A percentile compares a stretch with the other conserved stretches of the same genome.
Evolutionary conservation across 345 rosid genomes (phyloP).

Genomic region (Corchorus capsularis): DNA sequence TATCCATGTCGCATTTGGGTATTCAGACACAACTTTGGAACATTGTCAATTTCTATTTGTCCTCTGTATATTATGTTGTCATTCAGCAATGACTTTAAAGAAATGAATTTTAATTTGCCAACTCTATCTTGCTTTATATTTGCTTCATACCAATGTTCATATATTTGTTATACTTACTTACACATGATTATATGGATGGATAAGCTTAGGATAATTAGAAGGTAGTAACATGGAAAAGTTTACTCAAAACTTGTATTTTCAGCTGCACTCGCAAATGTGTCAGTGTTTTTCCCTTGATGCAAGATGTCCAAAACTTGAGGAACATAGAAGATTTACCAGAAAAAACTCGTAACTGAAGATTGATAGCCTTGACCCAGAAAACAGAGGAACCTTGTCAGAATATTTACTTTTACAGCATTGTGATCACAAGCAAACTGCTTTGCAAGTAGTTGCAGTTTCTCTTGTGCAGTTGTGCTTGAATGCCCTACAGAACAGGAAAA

Average conservation of each 20-base stretch:
- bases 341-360: background rate
- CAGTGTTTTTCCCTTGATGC: background rate
- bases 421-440: background rate
- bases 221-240: too few relatives aligned
- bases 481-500: background rate
- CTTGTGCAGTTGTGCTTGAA: background rate
- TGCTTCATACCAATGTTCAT: background rate
- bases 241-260: too few relatives aligned
- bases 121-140: background rate
- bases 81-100: conserved; percentile 18
- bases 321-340: background rate
- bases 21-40: background rate
- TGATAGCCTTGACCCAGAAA: too few relatives aligned
- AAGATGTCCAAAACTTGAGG: background rate
- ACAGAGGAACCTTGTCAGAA: background rate
- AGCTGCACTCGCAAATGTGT: too few relatives aligned
- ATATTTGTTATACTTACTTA: background rate
- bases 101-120: conserved; percentile 6
- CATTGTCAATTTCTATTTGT: conserved; percentile 12
- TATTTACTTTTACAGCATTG: background rate
- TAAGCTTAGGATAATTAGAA: background rate
- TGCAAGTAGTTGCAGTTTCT: background rate
- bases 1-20: conserved; percentile 19
- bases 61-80: conserved; percentile 24
- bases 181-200: background rate